Conservation (phyloP, 2,329 filamentous ascomycete genomes). For the Cyphellophora europaea region DNA sequence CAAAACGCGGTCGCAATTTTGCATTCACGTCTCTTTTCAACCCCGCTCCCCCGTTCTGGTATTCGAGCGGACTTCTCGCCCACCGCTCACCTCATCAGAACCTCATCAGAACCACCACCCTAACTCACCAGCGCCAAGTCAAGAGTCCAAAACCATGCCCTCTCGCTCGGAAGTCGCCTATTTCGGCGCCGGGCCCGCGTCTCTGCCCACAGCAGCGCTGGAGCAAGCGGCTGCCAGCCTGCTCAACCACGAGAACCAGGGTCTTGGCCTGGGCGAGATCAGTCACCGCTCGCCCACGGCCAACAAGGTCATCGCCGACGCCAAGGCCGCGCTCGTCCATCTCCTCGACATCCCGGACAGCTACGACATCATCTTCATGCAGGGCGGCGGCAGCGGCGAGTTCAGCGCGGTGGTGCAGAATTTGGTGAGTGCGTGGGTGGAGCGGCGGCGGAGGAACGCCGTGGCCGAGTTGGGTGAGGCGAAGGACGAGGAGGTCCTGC, state of each 20-base stretch:
- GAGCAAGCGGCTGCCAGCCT: conserved; percentile 68
- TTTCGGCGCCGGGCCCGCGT: conserved; percentile 86
- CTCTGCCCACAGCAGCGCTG: conserved; percentile 71
- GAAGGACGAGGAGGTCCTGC: conserved; percentile 42
- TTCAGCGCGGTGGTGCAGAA: conserved; percentile 82
- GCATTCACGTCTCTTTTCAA: no score
- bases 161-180: conserved; percentile 67
- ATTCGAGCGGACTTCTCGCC: no score
- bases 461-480: conserved; percentile 40
- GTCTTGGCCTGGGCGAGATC: conserved; percentile 80
- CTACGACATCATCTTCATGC: conserved; percentile 84
- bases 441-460: conserved; percentile 53
- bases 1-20: no score
- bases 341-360: conserved; percentile 76
- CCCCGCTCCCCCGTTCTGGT: no score
- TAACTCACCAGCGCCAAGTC: conserved; percentile 4
- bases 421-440: conserved; percentile 73
- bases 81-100: no score
- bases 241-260: conserved; percentile 70
- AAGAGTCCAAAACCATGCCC: conserved; percentile 48
- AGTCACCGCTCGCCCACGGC: conserved; percentile 78
- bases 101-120: not conserved
- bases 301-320: conserved; percentile 65
- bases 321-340: conserved; percentile 62
- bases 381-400: conserved; percentile 75